Base-by-base conservation (phyloP, 2,329 filamentous ascomycete genomes). In the Trichoderma sp. region DNA sequence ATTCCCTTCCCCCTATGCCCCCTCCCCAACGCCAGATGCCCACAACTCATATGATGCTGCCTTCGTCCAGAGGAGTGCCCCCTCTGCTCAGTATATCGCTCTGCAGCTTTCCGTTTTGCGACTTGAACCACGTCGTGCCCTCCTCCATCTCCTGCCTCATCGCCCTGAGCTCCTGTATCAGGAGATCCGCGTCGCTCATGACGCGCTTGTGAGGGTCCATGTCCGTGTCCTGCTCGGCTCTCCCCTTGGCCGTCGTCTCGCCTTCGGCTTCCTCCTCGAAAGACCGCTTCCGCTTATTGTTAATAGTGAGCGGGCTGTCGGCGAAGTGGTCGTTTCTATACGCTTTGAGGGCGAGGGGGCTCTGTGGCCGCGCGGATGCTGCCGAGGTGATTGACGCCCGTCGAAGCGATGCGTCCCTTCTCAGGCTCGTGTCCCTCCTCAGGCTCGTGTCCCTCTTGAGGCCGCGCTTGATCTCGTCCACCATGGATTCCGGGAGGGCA, bases 401-500 rank as follows among this genome's bases (percentile, higher is more conserved):
- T 43, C 63, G 66, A 12, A 44, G 79, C 77, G 2, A 78, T 67
- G 3, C 19, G 21, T 21, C 55, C 34, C 47, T 34, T 9, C 48
- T 62, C 2, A 47, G 34, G 30, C 77, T 77, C 1, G 3, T 21
- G 21, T 21, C 54, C 26, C 45, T 34, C 7, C 48, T 61, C 1
- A 39, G 34, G 30, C 77, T 77, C 1, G 74, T 70, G 62, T 77
- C 78, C 7, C 76, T 75, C 67, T 77, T 79, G 28, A 78, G 78
- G 52, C 78, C 76, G 62, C 79, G 71, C 69, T 45, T 54, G n/a
- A 82, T 78, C 28, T 83, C 79, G 43, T 78, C 70, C 14, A 81
- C 82, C 47, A 86, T 75, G 3, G 78, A 77, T 67, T 86, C 83
- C 6, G 83, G 83, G 3, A 85, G 69, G 67, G 82, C 83, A 55